Conservation (phyloP, 306 rosid genomes). For the Prinsepia uniflora region DNA sequence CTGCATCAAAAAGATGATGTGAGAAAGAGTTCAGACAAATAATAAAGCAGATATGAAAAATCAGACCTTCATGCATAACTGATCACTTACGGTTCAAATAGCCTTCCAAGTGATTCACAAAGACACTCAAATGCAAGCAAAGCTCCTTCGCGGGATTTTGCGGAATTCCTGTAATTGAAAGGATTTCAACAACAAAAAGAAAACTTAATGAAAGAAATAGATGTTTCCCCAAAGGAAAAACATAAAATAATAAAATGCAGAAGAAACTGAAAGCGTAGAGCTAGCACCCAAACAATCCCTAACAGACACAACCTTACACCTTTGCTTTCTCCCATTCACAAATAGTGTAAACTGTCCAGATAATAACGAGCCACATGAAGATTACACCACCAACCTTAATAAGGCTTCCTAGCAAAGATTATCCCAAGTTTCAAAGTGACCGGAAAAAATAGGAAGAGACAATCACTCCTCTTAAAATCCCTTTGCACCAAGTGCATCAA, state of each 20-base stretch:
- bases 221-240: neutral
- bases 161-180: constrained; percentile 66
- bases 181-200: neutral
- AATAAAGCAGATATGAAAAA: constrained; percentile 8
- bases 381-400: too few relatives aligned
- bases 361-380: too few relatives aligned
- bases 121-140: constrained; percentile 95
- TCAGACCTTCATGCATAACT: neutral
- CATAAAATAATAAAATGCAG: neutral
- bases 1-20: constrained; percentile 35
- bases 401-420: too few relatives aligned
- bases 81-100: constrained; percentile 83
- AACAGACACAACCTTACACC: too few relatives aligned
- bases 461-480: too few relatives aligned
- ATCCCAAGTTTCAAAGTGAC: too few relatives aligned
- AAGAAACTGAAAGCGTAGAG: neutral
- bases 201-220: neutral
- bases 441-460: too few relatives aligned
- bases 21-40: constrained; percentile 10
- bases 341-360: too few relatives aligned
- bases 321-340: too few relatives aligned
- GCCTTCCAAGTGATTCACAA: constrained; percentile 86
- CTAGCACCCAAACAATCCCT: neutral
- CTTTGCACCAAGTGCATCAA: too few relatives aligned
- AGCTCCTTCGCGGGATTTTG: constrained; percentile 91